Evolutionary conservation across 768 basidiomycete genomes (phyloP).

Genomic region (Asterophora lycoperdoides): DNA sequence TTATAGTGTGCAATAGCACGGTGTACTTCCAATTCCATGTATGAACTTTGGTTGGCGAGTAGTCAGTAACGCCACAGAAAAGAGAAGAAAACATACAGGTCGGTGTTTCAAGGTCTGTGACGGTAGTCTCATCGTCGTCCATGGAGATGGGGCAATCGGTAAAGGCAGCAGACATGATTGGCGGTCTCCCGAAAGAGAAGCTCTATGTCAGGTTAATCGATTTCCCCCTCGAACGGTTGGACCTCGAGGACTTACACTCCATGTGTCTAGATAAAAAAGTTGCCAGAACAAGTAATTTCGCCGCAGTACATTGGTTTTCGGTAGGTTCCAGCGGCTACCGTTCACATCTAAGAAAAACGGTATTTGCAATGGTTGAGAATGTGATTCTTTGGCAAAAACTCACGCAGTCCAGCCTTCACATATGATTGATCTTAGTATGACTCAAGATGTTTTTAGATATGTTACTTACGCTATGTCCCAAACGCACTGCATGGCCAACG

Average conservation of each 20-base stretch:
- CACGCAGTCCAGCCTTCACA: constrained; percentile 49
- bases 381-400: no score
- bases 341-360: constrained; percentile 44
- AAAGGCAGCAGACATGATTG: constrained; percentile 47
- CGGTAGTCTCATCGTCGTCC: constrained; percentile 33
- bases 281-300: constrained; percentile 66
- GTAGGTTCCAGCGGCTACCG: constrained; percentile 56
- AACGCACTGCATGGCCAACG: constrained; percentile 54
- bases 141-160: constrained; percentile 55
- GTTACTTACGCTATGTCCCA: constrained; percentile 56
- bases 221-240: not conserved
- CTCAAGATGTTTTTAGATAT: not conserved
- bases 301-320: constrained; percentile 37
- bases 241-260: constrained; percentile 56
- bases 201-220: constrained; percentile 36
- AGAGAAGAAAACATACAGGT: constrained; percentile 34
- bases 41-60: constrained; percentile 37
- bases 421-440: not conserved
- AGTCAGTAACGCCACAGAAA: not conserved
- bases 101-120: constrained; percentile 31
- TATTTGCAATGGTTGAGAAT: not conserved
- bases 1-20: constrained; percentile 45
- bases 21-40: constrained; percentile 55
- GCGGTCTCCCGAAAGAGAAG: constrained; percentile 57
- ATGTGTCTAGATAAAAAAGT: constrained; percentile 59